phyloP scores from a whole-genome alignment of 805 yeast species.

The Kluyveromyces aestuarii region DNA sequence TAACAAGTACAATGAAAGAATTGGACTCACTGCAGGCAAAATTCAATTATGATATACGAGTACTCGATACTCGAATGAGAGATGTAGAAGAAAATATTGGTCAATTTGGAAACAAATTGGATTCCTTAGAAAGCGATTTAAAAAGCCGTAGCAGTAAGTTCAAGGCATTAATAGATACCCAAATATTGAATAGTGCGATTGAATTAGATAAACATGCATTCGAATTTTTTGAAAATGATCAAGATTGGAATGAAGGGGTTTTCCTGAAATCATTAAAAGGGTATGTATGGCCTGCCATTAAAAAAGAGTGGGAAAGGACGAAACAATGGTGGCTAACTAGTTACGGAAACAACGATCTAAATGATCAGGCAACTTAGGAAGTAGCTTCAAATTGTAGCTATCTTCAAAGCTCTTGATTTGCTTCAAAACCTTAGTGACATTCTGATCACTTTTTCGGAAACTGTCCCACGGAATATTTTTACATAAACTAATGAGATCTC shows the following conservation, averaged over 20 bases:
- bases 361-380: not conserved
- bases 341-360: not conserved
- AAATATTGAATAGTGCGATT: conserved; percentile 1
- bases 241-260: conserved; percentile 2
- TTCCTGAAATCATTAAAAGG: not conserved
- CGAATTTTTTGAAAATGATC: conserved; percentile 2
- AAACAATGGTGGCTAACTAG: not conserved
- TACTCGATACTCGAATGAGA: conserved; percentile 48
- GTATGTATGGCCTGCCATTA: conserved; percentile 1
- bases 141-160: not conserved
- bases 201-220: conserved; percentile 2
- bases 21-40: conserved; percentile 49
- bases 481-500: conserved; percentile 10
- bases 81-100: conserved; percentile 58
- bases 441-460: conserved; percentile 10
- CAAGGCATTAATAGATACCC: conserved; percentile 1
- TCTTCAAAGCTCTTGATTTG: conserved; percentile 3
- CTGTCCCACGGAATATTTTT: conserved; percentile 15
- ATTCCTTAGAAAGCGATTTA: not conserved
- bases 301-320: not conserved
- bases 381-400: conserved; percentile 4
- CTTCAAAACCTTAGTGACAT: conserved; percentile 5
- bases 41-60: conserved; percentile 55
- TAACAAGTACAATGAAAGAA: conserved; percentile 37
- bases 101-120: conserved; percentile 30